Evolutionary conservation across 257 asterid genomes (phyloP).

Genomic region (Lithospermum erythrorhizon): DNA sequence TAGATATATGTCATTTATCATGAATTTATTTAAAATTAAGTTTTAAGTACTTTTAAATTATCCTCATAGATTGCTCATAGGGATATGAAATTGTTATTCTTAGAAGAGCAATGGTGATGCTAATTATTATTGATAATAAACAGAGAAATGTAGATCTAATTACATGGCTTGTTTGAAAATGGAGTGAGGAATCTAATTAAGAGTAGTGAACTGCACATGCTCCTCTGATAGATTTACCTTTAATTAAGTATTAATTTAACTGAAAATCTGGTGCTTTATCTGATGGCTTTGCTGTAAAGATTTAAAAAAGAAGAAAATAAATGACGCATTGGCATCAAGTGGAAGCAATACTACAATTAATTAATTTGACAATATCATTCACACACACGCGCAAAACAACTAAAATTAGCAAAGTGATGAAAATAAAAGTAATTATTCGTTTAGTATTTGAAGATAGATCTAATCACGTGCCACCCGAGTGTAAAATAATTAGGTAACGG

Average conservation of each 20-base stretch:
- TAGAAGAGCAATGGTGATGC: background rate
- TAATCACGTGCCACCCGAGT: too few species aligned
- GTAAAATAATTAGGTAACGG: too few species aligned
- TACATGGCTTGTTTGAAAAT: background rate
- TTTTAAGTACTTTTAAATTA: too few species aligned
- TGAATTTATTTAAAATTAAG: too few species aligned
- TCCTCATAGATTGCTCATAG: background rate
- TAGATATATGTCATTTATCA: too few species aligned
- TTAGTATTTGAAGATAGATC: too few species aligned
- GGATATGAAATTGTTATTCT: background rate
- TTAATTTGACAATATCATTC: too few species aligned
- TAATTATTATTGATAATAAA: too few species aligned
- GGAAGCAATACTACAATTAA: background rate
- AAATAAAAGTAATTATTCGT: too few species aligned
- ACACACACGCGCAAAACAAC: too few species aligned
- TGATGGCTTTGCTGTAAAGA: background rate
- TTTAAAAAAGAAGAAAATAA: too few species aligned
- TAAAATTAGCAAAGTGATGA: too few species aligned
- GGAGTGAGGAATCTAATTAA: background rate
- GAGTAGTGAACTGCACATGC: background rate
- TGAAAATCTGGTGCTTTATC: background rate
- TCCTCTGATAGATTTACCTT: background rate
- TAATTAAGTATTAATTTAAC: background rate
- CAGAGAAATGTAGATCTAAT: background rate
- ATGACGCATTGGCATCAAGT: background rate